Base-by-base conservation (phyloP, 139 green algal genomes). In the Chlorella sp. region DNA sequence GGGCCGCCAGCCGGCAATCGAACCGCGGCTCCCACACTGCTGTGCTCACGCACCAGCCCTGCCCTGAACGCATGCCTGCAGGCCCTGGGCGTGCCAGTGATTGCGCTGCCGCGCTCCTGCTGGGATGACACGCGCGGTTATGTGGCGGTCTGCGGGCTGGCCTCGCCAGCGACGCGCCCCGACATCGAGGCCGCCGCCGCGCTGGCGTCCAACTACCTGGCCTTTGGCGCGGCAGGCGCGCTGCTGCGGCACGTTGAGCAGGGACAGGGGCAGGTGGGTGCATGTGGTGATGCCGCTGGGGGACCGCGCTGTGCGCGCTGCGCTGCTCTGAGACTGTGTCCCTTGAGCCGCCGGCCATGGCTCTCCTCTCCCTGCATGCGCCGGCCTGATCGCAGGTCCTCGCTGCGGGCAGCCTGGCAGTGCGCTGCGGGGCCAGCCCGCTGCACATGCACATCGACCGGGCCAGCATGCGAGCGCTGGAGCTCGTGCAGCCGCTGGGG, bases 381-480 rank as follows among this genome's bases (percentile, higher is more conserved):
- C 33, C 35, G 14, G 42, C 29, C 6, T 29, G 7, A 15, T 21
- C 59, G 59, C 38, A 36, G 55, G 50, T 82, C 6, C 48, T 86
- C 23, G 29, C 53, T 12, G 71, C 70, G 0, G 64, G 63, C 36
- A 79, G 72, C 55, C 60, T 90, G 55, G 38, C 81, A 8, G 68
- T 87, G 56, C 46, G 66, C 8, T 69, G 74, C 21, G 14, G 36
- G 9, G 58, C 56, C 41, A 62, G 58, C 25, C 53, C 53, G 17
- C 38, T 82, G 31, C 80, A 94, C 71, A 87, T 93, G 88, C 71
- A 84, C 19, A 85, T 95, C 59, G 90, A 95, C 42, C n/a, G 45
- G 0, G 77, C 71, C 15, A 81, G 66, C 12, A 68, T 87, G 21
- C 62, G 73, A 25, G 79, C 74, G 0, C 71, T 94, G 64, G 89